Evolutionary conservation across 2,329 filamentous ascomycete genomes (phyloP).

Genomic region (Sordariomycetes sp.): DNA sequence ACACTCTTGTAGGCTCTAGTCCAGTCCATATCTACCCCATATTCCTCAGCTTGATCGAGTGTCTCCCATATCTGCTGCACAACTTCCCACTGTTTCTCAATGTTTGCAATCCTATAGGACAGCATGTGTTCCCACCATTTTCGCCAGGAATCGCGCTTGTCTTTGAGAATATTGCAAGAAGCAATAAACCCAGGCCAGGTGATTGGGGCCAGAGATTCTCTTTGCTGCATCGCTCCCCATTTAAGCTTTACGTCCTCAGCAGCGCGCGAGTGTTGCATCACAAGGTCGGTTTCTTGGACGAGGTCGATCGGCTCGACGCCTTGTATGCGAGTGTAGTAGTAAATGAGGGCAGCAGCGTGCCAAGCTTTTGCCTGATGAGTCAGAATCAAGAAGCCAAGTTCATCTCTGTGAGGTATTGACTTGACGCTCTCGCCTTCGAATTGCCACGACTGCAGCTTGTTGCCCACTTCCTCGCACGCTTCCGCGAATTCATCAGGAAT

Average conservation of each 20-base stretch:
- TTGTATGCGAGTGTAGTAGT: slow-evolving; percentile 1
- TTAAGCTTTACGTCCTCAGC: slow-evolving; percentile 1
- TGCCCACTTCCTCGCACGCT: neutral
- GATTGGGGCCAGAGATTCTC: neutral
- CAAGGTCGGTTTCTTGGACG: neutral
- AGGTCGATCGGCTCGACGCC: neutral
- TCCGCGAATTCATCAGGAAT: neutral
- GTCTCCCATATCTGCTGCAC: slow-evolving; percentile 1
- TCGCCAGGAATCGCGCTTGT: neutral
- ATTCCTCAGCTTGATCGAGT: neutral
- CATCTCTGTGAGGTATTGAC: neutral
- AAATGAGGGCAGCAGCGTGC: neutral
- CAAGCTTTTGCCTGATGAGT: neutral
- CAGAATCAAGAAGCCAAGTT: neutral
- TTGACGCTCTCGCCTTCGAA: neutral
- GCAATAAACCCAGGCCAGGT: neutral
- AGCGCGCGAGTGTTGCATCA: neutral
- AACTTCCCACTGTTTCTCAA: slow-evolving; percentile 1
- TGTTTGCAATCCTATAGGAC: slow-evolving; percentile 1
- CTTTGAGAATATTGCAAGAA: neutral
- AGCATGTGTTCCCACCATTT: slow-evolving; percentile 1
- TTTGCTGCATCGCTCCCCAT: neutral
- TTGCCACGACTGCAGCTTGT: neutral
- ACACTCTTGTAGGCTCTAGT: too few relatives aligned
- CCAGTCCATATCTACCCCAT: too few relatives aligned